Percentiles rank a stretch among this genome's conserved stretches.
Evolutionary conservation across 169 alveolate genomes (phyloP).

Genomic region (Eimeria necatrix): DNA sequence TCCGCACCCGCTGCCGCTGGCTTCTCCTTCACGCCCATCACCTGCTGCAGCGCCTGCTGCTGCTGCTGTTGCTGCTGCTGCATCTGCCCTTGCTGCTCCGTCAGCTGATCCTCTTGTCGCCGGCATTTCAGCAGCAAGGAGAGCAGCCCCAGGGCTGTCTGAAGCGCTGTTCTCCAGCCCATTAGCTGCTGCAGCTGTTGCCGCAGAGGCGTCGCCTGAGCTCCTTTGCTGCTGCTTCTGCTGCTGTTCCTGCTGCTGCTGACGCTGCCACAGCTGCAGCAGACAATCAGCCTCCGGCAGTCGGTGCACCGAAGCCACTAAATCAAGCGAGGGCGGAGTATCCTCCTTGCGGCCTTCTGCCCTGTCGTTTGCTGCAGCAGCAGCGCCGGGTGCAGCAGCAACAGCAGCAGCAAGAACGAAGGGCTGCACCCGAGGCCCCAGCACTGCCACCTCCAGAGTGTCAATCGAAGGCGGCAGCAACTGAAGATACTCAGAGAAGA

Average conservation of each 20-base stretch:
- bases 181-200: slow-evolving; percentile 8
- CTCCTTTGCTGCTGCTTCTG: not conserved
- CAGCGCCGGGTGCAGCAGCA: not conserved
- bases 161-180: too few relatives aligned
- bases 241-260: not conserved
- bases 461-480: slow-evolving; percentile 60
- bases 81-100: not conserved
- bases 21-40: too few relatives aligned
- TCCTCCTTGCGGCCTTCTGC: too few relatives aligned
- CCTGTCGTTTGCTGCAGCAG: not conserved
- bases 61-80: slow-evolving; percentile 23
- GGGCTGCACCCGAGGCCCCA: slow-evolving; percentile 5
- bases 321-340: not conserved
- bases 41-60: not conserved
- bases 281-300: not conserved
- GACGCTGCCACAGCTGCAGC: slow-evolving; percentile 8
- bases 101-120: too few relatives aligned
- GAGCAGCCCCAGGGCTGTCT: too few relatives aligned
- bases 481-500: slow-evolving; percentile 48
- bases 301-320: slow-evolving; percentile 2
- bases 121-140: too few relatives aligned
- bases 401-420: not conserved
- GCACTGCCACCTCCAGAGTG: slow-evolving; percentile 66
- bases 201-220: not conserved
- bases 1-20: too few relatives aligned